Conservation (phyloP, 768 basidiomycete genomes). For the Phaeotremella skinneri region DNA sequence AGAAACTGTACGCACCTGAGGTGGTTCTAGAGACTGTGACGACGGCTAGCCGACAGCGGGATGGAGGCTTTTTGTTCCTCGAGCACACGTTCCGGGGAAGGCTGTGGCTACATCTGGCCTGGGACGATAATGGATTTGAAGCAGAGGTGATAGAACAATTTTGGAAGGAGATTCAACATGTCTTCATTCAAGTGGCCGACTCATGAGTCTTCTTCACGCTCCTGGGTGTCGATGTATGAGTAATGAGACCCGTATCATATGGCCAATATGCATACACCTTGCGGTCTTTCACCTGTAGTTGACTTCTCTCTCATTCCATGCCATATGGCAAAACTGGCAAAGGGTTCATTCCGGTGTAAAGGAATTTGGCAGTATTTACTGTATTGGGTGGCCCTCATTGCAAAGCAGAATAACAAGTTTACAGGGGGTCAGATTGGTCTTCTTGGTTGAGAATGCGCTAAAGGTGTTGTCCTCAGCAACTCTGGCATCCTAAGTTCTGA, state of each 20-base stretch:
- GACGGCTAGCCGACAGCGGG: slow-evolving; percentile 77
- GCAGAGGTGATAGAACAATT: slow-evolving; percentile 62
- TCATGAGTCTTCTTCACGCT: neutral
- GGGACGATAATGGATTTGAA: slow-evolving; percentile 74
- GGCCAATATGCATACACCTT: too few relatives aligned
- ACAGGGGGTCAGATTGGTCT: too few relatives aligned
- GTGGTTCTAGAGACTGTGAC: slow-evolving; percentile 70
- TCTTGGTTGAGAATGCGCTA: too few relatives aligned
- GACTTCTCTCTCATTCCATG: too few relatives aligned
- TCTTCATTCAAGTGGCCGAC: neutral
- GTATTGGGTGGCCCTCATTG: too few relatives aligned
- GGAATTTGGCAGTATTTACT: too few relatives aligned
- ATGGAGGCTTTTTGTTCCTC: slow-evolving; percentile 76
- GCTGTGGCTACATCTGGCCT: slow-evolving; percentile 75
- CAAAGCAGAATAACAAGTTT: too few relatives aligned
- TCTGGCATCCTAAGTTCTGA: too few relatives aligned
- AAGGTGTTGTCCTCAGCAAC: too few relatives aligned
- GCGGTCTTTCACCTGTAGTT: too few relatives aligned
- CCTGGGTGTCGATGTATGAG: neutral
- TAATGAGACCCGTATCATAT: neutral
- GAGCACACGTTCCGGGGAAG: slow-evolving; percentile 61
- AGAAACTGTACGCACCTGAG: slow-evolving; percentile 58
- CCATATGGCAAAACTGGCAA: too few relatives aligned
- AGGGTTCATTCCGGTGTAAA: too few relatives aligned
- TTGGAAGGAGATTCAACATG: slow-evolving; percentile 55